Base-by-base conservation (phyloP, 148 eudicot species). In the Fagopyrum homotropicum region DNA sequence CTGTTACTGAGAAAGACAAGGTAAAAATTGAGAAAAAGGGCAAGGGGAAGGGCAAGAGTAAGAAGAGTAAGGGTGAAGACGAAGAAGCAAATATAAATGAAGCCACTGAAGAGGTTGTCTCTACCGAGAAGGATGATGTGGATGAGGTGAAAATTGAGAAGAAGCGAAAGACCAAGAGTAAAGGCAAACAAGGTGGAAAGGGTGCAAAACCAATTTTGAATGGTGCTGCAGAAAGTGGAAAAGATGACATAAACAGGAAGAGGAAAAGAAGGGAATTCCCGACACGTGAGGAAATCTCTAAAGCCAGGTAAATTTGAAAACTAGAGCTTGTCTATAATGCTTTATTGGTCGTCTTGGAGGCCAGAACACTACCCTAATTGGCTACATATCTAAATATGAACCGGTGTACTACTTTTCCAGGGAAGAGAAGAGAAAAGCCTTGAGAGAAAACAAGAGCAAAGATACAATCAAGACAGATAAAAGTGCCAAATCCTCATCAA, bases 341-440 rank as follows among this genome's bases (percentile, higher is more conserved):
- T 4, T 10, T 72, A 26, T 17, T 72, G 12, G 50, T n/a, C 14
- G 47, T 43, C 8, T 72, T 72, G 30, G 19, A 11, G 11, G 44
- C 46, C 51, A 14, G 14, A 19, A 72, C 30, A 46, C 40, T 35
- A 15, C 16, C 17, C 22, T n/a, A 14, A 35, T 35, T 35, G 40
- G 40, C 40, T 35, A 35, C 2, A 35, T 35, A 35, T 35, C 9
- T 55, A 55, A 55, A n/a, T 55, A 6, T 55, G 2, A 10, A 1
- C 19, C 16, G 15, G 17, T 72, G 7, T 49, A 26, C 16, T 55
- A 55, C 4, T 14, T 4, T 4, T n/a, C 6, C 72, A 90, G 89
- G 87, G 87, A 88, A 84, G 83, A 72, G 8, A 87, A 83, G 84
- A 79, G 84, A 75, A 85, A 86, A 74, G 17, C 55, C 5, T 56